phyloP scores from a whole-genome alignment of 139 green algal species.

The Closterium sp. region DNA sequence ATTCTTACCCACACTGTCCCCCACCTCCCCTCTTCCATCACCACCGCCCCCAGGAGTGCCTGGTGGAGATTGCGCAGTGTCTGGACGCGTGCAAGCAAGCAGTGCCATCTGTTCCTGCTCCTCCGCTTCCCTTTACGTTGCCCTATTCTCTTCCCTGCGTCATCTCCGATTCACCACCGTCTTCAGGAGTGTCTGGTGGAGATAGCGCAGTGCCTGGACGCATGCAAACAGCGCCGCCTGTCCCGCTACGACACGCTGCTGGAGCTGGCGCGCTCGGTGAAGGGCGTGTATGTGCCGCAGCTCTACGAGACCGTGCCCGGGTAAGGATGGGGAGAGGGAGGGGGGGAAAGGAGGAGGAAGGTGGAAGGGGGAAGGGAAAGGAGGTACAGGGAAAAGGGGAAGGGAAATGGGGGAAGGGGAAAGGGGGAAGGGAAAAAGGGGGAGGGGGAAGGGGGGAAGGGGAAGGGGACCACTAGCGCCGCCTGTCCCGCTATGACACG shows the following conservation, averaged over 20 bases:
- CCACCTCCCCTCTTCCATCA: no score
- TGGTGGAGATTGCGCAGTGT: slow-evolving; percentile 66
- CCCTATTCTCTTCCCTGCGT: no score
- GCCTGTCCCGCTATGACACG: slow-evolving; percentile 59
- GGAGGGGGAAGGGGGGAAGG: no score
- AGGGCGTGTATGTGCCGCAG: slow-evolving; percentile 75
- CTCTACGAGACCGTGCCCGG: slow-evolving; percentile 67
- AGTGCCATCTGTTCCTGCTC: no score
- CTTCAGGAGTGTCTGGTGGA: slow-evolving; percentile 53
- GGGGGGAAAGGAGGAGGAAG: no score
- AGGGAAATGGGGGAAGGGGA: neutral
- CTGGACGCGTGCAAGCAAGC: slow-evolving; percentile 60
- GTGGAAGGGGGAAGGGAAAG: no score
- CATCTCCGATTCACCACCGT: neutral
- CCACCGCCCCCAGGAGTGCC: neutral
- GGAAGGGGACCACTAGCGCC: no score
- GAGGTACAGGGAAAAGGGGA: neutral
- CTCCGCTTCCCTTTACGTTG: no score
- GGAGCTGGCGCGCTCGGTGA: slow-evolving; percentile 57
- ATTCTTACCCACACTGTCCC: no score
- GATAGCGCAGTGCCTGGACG: slow-evolving; percentile 65
- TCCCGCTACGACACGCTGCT: slow-evolving; percentile 62
- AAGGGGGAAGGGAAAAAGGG: neutral
- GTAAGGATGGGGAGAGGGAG: neutral
- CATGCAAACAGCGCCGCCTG: slow-evolving; percentile 57